A percentile compares a stretch with the other conserved stretches of the same genome.
Evolutionary conservation across 1,284 basidiomycete species (phyloP).

Genomic region (Sporisorium scitamineum): DNA sequence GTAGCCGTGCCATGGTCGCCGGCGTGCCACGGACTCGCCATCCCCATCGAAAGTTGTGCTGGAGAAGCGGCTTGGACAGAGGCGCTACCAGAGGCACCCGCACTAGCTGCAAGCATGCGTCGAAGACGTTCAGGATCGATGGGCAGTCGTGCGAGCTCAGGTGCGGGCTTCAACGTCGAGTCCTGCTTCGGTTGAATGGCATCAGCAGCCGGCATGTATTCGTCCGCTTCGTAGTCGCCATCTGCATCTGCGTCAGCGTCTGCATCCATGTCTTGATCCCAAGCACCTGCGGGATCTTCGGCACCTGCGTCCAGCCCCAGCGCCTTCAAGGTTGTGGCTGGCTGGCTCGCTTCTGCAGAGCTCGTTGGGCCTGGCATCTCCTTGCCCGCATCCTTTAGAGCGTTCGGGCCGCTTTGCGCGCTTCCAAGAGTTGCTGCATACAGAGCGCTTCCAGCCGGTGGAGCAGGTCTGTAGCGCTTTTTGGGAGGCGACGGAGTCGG

Average conservation of each 20-base stretch:
- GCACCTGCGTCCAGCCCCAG: background rate
- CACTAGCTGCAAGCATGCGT: constrained; percentile 31
- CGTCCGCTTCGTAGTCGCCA: constrained; percentile 36
- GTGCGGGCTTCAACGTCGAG: background rate
- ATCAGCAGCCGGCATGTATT: constrained; percentile 3
- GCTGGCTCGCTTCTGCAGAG: background rate
- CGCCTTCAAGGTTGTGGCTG: background rate
- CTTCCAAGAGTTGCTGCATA: constrained; percentile 9
- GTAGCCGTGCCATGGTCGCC: constrained; percentile 13
- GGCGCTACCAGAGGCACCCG: constrained; percentile 4
- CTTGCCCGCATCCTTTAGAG: background rate
- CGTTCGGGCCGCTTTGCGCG: background rate
- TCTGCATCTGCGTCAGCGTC: constrained; percentile 37
- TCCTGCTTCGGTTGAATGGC: background rate
- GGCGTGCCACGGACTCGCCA: constrained; percentile 10
- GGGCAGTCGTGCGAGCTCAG: constrained; percentile 21
- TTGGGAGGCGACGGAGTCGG: constrained; percentile 31
- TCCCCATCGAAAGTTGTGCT: background rate
- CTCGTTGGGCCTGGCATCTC: background rate
- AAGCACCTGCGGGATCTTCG: constrained; percentile 1
- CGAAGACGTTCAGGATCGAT: constrained; percentile 28
- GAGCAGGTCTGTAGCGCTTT: constrained; percentile 19
- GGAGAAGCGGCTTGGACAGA: background rate
- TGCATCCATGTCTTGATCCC: constrained; percentile 21
- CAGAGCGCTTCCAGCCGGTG: constrained; percentile 16